phyloP scores from a whole-genome alignment of 169 alveolate genomes.

The Toxoplasma gondii region DNA sequence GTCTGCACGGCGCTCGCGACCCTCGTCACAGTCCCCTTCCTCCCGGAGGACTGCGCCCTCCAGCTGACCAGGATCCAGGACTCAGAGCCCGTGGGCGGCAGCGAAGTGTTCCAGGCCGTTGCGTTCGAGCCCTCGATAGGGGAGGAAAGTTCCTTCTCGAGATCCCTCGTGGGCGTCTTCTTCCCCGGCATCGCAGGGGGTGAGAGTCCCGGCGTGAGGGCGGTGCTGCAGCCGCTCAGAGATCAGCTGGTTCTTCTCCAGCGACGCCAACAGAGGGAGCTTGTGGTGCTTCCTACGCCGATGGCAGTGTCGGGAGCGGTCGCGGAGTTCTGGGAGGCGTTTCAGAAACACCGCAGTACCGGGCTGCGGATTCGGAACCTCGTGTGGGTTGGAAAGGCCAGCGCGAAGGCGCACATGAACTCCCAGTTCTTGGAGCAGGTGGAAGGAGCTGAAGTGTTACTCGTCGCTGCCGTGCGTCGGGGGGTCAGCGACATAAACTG shows the following conservation, averaged over 20 bases:
- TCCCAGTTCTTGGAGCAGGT: neutral
- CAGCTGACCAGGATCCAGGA: neutral
- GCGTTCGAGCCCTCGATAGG: neutral
- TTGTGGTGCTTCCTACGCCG: neutral
- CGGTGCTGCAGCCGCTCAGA: neutral
- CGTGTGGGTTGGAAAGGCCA: conserved; percentile 18
- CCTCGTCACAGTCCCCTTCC: conserved; percentile 26
- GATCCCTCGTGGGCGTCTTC: neutral
- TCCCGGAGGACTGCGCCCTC: neutral
- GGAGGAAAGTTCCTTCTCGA: neutral
- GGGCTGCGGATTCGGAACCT: conserved; percentile 27
- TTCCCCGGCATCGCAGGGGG: neutral
- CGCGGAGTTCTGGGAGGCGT: conserved; percentile 40
- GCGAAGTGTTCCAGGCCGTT: neutral
- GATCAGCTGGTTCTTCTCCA: conserved; percentile 35
- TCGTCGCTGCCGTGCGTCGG: conserved; percentile 20
- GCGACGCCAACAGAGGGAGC: conserved; percentile 45
- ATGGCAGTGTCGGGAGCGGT: conserved; percentile 24
- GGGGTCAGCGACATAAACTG: neutral
- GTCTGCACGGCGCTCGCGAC: conserved; percentile 32
- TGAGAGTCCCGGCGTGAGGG: neutral
- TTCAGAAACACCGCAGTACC: conserved; percentile 16
- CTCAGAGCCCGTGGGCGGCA: neutral
- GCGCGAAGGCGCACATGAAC: neutral
- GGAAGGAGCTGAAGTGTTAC: neutral